Base-by-base conservation (phyloP, 1,284 basidiomycete species). In the Trichosporon coremiiforme region DNA sequence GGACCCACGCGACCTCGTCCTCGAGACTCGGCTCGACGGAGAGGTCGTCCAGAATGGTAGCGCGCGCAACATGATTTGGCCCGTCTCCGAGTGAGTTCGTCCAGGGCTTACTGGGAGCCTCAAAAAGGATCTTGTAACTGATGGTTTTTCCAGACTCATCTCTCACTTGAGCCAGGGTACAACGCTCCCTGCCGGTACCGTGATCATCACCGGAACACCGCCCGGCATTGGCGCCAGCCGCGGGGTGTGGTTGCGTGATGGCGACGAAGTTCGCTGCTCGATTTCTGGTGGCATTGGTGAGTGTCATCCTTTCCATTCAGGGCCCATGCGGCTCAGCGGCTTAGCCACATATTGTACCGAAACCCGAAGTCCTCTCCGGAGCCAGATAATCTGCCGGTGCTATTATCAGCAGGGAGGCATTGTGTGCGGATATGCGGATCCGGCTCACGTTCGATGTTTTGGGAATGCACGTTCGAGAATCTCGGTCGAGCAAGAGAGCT, bases 111-210 rank as follows among this genome's bases (percentile, higher is more conserved):
- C 13, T 9, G 31, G 20, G 47, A 22, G 62, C 33, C 29, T 8
- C 31, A 10, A 31, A 20, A 25, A 12, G 7, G 2, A 12, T 36
- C 63, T 64, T 12, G n/a, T 35, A n/a, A 36, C 63, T 64, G 63
- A 65, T 36, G 6, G 25, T 12, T 4, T 35, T 17, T 9, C 20
- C 67, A 79, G 75, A 50, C 68, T 78, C 68, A 72, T 95, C 66
- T 86, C 91, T 0, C 91, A 89, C 85, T 87, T 94, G 38, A 93
- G 91, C 0, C 89, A 91, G 77, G 93, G 90, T 0, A 93, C 92
- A 2, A 95, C 94, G 0, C 88, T 96, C 33, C 87, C 89, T 73
- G 88, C 92, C 0, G 94, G 93, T 0, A 88, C 90, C 0, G 85
- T 94, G 72, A 90, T 94, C 77, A 86, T 93, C 76, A 94, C 92